These are phyloP conservation scores for Adenanthera pavonina DNA, from an alignment of 306 rosid genomes.

Conservation along the genomic window DNA sequence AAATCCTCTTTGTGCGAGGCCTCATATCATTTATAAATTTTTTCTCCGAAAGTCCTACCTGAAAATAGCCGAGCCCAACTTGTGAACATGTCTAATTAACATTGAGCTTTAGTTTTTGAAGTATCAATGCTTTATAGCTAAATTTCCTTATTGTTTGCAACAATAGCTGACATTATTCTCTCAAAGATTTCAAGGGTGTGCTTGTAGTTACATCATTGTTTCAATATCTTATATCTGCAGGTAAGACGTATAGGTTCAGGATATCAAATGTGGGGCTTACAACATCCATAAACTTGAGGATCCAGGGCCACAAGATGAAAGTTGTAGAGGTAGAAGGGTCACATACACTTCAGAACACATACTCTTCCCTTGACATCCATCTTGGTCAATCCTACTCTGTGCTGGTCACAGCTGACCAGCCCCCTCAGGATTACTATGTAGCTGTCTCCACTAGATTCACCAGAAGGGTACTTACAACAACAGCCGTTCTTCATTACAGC, in stretches of 20 bases:
- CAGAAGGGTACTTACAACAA: slow-evolving; percentile 70
- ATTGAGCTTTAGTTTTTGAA: neutral
- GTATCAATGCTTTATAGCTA: neutral
- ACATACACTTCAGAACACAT: slow-evolving; percentile 84
- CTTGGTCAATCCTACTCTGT: slow-evolving; percentile 94
- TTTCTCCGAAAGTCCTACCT: neutral
- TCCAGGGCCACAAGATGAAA: slow-evolving; percentile 81
- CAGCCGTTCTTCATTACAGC: slow-evolving; percentile 91
- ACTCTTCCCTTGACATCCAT: slow-evolving; percentile 86
- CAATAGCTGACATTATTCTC: neutral
- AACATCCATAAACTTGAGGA: slow-evolving; percentile 90
- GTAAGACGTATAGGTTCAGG: slow-evolving; percentile 89
- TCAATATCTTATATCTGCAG: slow-evolving; percentile 50
- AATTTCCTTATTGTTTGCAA: slow-evolving; percentile 14
- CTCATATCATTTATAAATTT: neutral
- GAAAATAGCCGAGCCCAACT: neutral
- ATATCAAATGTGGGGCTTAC: slow-evolving; percentile 94
- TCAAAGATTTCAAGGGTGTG: neutral
- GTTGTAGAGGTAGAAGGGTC: slow-evolving; percentile 97
- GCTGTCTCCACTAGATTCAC: slow-evolving; percentile 89
- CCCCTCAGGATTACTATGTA: slow-evolving; percentile 78
- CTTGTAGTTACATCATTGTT: slow-evolving; percentile 23
- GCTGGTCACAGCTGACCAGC: slow-evolving; percentile 91
- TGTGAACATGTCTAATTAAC: neutral
- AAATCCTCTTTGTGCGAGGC: neutral